A percentile compares a stretch with the other conserved stretches of the same genome.
phyloP scores from a whole-genome alignment of 768 basidiomycete genomes.

The Hericium erinaceus region DNA sequence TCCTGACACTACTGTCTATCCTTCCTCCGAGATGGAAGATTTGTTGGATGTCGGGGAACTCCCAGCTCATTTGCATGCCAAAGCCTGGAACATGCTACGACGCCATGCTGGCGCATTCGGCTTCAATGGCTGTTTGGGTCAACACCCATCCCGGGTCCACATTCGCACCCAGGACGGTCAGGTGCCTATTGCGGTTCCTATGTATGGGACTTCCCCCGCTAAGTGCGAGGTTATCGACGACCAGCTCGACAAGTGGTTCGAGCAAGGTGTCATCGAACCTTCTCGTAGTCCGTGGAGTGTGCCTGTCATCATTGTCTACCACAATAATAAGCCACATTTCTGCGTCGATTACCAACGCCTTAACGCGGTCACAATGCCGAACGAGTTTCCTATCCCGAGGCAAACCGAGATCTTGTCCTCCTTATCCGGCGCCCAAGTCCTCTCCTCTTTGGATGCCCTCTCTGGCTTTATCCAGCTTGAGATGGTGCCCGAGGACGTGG shows the following conservation, averaged over 20 bases:
- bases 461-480: too few species aligned
- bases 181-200: background rate
- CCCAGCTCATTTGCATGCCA: background rate
- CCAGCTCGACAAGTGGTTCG: background rate
- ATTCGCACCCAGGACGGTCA: background rate
- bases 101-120: background rate
- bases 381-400: slow-evolving; percentile 22
- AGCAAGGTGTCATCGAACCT: background rate
- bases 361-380: slow-evolving; percentile 7
- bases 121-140: background rate
- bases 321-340: slow-evolving; percentile 12
- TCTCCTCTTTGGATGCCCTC: too few species aligned
- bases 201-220: background rate
- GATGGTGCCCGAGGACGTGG: too few species aligned
- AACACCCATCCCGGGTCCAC: background rate
- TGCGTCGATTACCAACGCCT: background rate
- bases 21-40: background rate
- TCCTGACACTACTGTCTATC: background rate
- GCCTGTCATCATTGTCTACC: slow-evolving; percentile 14
- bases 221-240: background rate
- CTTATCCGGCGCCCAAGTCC: slow-evolving; percentile 13
- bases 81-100: slow-evolving; percentile 1
- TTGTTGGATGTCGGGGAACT: background rate
- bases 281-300: background rate
- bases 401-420: slow-evolving; percentile 17